phyloP scores from a whole-genome alignment of 306 rosid genomes.

The Fragaria nilgerrensis region DNA sequence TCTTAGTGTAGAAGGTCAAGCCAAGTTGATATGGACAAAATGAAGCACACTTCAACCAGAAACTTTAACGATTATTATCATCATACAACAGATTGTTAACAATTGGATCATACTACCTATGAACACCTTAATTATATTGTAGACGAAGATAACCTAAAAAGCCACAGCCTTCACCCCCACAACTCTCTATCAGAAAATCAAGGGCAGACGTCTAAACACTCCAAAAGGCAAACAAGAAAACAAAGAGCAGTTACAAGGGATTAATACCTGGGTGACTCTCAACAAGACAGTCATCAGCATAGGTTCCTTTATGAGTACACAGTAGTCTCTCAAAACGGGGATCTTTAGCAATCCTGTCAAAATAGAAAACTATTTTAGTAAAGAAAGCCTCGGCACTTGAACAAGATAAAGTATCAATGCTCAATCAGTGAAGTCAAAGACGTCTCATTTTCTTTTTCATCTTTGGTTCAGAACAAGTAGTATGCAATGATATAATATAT shows the following conservation, averaged over 20 bases:
- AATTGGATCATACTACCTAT: background rate
- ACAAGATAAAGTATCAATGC: background rate
- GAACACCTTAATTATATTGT: background rate
- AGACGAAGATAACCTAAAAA: background rate
- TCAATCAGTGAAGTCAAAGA: background rate
- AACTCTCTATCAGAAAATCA: background rate
- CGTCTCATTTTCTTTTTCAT: background rate
- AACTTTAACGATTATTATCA: no score
- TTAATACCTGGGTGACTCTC: slow-evolving; percentile 77
- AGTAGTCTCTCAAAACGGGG: slow-evolving; percentile 85
- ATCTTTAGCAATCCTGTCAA: slow-evolving; percentile 85
- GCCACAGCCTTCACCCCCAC: background rate
- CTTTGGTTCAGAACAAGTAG: background rate
- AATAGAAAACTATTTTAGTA: slow-evolving; percentile 2
- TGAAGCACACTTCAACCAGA: background rate
- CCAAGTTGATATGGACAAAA: background rate
- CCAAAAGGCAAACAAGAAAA: background rate
- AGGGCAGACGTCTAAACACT: background rate
- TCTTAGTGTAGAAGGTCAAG: background rate
- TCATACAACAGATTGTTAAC: background rate
- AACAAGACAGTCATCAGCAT: slow-evolving; percentile 91
- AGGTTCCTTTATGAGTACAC: slow-evolving; percentile 84
- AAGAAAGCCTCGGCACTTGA: no score
- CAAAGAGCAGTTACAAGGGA: background rate
- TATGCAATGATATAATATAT: background rate